These are phyloP conservation scores for Nelumbo lutea DNA, from an alignment of 164 flowering plant species.

Conservation along the genomic window DNA sequence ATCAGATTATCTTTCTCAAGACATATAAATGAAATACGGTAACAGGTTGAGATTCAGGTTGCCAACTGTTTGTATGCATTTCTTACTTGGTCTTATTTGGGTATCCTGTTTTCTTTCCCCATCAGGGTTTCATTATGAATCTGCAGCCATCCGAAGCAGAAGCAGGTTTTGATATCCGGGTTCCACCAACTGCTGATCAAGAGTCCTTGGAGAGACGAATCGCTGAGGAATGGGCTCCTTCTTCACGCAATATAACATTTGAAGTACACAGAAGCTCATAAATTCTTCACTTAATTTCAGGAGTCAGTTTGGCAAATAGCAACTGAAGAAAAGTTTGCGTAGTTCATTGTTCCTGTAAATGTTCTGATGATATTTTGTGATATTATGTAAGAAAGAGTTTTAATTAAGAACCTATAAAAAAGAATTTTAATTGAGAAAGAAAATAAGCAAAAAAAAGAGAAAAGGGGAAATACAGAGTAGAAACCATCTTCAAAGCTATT, in stretches of 20 bases:
- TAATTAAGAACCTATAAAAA: too few species aligned
- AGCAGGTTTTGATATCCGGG: conserved; percentile 74
- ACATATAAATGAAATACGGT: too few species aligned
- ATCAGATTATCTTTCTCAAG: too few species aligned
- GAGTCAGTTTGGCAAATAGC: neutral
- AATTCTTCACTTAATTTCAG: neutral
- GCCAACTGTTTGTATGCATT: too few species aligned
- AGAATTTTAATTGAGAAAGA: too few species aligned
- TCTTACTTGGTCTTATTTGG: too few species aligned
- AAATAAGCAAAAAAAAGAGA: neutral
- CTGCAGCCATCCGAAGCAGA: conserved; percentile 85
- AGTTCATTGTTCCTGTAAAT: neutral
- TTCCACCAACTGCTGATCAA: conserved; percentile 62
- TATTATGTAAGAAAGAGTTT: neutral
- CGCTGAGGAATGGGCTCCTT: conserved; percentile 85
- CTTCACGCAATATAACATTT: conserved; percentile 65
- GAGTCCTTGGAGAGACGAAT: conserved; percentile 58
- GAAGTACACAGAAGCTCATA: conserved; percentile 26
- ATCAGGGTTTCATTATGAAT: conserved; percentile 80
- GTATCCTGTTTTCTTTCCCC: neutral
- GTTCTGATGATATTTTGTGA: neutral
- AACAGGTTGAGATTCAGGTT: too few species aligned
- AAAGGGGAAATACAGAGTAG: neutral
- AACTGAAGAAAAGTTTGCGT: neutral
- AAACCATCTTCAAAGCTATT: neutral